A percentile compares a stretch with the other conserved stretches of the same genome.
These are phyloP conservation scores for Leccinum angustisporum DNA, from an alignment of 1,284 basidiomycete genomes.

Conservation along the genomic window DNA sequence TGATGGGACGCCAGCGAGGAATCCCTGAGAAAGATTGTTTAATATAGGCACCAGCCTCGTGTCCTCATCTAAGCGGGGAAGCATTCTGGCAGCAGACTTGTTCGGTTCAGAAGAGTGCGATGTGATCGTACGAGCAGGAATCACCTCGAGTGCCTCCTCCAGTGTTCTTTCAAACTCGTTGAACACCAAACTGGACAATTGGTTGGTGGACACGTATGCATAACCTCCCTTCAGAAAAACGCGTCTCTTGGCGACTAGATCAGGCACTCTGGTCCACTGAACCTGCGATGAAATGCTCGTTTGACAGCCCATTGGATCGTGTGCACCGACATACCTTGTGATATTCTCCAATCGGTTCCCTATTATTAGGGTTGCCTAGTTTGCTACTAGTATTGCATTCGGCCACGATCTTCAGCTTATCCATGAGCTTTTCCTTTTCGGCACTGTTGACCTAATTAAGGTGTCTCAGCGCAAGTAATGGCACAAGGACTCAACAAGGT, in stretches of 20 bases:
- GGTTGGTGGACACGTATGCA: conserved; percentile 85
- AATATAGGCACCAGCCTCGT: conserved; percentile 90
- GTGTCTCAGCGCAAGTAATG: conserved; percentile 6
- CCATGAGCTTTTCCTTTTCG: conserved; percentile 56
- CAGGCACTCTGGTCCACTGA: conserved; percentile 90
- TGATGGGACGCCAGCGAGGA: conserved; percentile 87
- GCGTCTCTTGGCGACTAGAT: conserved; percentile 84
- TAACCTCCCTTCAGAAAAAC: conserved; percentile 82
- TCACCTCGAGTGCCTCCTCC: conserved; percentile 79
- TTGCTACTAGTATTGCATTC: conserved; percentile 26
- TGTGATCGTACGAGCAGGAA: conserved; percentile 18
- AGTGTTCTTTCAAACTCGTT: conserved; percentile 84
- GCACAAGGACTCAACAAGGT: conserved; percentile 20
- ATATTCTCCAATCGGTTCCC: conserved; percentile 40
- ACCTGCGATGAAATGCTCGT: conserved; percentile 38
- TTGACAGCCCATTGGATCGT: not conserved
- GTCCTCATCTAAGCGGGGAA: conserved; percentile 96
- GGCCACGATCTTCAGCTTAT: conserved; percentile 48
- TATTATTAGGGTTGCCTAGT: not conserved
- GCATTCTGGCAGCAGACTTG: conserved; percentile 81
- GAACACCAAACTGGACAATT: conserved; percentile 87
- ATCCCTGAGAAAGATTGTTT: conserved; percentile 91
- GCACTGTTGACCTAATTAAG: conserved; percentile 50
- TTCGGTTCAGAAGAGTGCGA: conserved; percentile 2
- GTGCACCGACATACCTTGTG: conserved; percentile 56